These are phyloP conservation scores for Sonneratia alba DNA, from an alignment of 345 rosid genomes.

Conservation along the genomic window DNA sequence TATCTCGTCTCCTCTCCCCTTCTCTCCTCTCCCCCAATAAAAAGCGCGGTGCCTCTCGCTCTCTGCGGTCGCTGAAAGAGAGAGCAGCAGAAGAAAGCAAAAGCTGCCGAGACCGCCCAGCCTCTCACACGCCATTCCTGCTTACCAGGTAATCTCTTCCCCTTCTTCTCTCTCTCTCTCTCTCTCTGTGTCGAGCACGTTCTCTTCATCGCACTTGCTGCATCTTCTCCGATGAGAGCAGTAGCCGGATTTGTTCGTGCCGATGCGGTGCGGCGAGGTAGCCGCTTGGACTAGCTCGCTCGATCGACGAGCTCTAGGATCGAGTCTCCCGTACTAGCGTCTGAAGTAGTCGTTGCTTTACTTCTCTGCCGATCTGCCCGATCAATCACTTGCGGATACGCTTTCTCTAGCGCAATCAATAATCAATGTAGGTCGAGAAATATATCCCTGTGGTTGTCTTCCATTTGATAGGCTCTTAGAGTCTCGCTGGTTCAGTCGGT, in stretches of 20 bases:
- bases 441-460: neutral
- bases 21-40: neutral
- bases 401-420: neutral
- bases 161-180: neutral
- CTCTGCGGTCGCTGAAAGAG: neutral
- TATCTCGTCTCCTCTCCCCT: neutral
- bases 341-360: neutral
- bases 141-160: neutral
- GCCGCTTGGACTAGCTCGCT: neutral
- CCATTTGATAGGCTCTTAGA: neutral
- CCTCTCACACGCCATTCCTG: constrained; percentile 5
- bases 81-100: neutral
- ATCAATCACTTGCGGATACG: neutral
- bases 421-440: neutral
- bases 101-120: neutral
- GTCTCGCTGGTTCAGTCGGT: neutral
- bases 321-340: neutral
- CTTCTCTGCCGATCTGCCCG: neutral
- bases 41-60: neutral
- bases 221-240: neutral
- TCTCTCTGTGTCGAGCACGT: neutral
- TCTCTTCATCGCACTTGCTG: neutral
- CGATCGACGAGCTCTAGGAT: neutral
- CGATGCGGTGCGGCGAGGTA: constrained; percentile 3
- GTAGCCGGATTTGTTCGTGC: neutral